phyloP scores from a whole-genome alignment of 768 basidiomycete genomes.

The Lentinus brumalis region DNA sequence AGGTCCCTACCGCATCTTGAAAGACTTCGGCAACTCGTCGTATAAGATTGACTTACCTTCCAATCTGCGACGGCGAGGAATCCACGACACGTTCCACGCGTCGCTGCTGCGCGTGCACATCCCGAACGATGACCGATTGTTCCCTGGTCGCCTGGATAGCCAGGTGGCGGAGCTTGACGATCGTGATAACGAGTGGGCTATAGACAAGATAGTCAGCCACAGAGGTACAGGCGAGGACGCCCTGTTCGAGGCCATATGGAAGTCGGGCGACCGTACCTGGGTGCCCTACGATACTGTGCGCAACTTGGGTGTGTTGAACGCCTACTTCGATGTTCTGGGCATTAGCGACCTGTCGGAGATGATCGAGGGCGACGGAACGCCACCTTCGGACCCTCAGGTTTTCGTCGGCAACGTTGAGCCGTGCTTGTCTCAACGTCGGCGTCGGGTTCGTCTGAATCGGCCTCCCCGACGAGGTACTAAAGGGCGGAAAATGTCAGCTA shows the following conservation, averaged over 20 bases:
- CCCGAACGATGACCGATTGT: constrained; percentile 35
- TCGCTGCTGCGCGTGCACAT: constrained; percentile 32
- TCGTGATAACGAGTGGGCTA: constrained; percentile 27
- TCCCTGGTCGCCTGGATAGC: constrained; percentile 34
- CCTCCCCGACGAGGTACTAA: not conserved
- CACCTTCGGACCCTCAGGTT: not conserved
- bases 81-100: constrained; percentile 40
- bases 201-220: constrained; percentile 31
- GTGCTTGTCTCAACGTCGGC: not conserved
- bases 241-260: constrained; percentile 38
- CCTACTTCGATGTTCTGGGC: constrained; percentile 29
- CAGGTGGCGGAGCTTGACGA: constrained; percentile 27
- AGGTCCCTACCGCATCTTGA: constrained; percentile 38
- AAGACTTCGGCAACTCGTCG: constrained; percentile 18
- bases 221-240: constrained; percentile 27
- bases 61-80: constrained; percentile 26
- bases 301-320: constrained; percentile 19
- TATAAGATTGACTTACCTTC: constrained; percentile 35
- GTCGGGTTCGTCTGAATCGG: not conserved
- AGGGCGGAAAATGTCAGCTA: not conserved
- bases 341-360: constrained; percentile 2
- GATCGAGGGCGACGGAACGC: not conserved
- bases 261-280: constrained; percentile 38
- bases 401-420: not conserved
- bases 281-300: constrained; percentile 27